phyloP scores from a whole-genome alignment of 805 yeast species.

The Gaillardinia entomophila region DNA sequence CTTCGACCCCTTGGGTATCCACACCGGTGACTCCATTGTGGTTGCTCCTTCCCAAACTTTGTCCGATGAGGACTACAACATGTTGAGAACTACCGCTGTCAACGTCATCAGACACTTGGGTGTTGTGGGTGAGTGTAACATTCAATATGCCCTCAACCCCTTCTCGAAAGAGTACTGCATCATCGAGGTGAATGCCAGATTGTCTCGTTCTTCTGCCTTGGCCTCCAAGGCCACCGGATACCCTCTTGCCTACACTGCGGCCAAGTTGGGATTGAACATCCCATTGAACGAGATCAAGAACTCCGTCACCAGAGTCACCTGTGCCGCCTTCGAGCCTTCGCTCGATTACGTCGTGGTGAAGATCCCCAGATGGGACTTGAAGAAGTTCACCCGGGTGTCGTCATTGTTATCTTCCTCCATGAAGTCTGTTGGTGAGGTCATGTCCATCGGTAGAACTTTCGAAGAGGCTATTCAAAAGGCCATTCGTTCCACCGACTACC shows the following conservation, averaged over 20 bases:
- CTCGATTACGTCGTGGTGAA: conserved; percentile 94
- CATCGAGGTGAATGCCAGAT: conserved; percentile 96
- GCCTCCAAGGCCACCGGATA: conserved; percentile 99
- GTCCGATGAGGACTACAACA: conserved; percentile 94
- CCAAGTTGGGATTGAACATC: conserved; percentile 89
- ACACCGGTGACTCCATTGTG: conserved; percentile 98
- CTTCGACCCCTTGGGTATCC: conserved; percentile 97
- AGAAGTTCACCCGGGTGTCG: conserved; percentile 90
- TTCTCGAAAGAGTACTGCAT: conserved; percentile 91
- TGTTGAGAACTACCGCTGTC: conserved; percentile 96
- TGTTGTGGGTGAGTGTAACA: conserved; percentile 98
- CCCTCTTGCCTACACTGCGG: conserved; percentile 97
- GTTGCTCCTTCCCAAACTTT: conserved; percentile 98
- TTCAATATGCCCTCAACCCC: conserved; percentile 94
- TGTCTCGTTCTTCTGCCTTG: conserved; percentile 96
- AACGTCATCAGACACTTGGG: conserved; percentile 96
- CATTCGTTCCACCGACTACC: conserved; percentile 92
- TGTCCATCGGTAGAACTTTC: conserved; percentile 95
- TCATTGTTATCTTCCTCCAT: conserved; percentile 83
- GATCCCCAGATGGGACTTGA: conserved; percentile 98
- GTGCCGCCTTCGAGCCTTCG: conserved; percentile 96
- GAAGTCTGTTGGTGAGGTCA: conserved; percentile 99
- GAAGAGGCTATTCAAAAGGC: conserved; percentile 99
- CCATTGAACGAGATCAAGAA: conserved; percentile 88
- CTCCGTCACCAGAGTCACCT: conserved; percentile 89